Base-by-base conservation (phyloP, 129 eudicot species). In the Flaveria robusta region DNA sequence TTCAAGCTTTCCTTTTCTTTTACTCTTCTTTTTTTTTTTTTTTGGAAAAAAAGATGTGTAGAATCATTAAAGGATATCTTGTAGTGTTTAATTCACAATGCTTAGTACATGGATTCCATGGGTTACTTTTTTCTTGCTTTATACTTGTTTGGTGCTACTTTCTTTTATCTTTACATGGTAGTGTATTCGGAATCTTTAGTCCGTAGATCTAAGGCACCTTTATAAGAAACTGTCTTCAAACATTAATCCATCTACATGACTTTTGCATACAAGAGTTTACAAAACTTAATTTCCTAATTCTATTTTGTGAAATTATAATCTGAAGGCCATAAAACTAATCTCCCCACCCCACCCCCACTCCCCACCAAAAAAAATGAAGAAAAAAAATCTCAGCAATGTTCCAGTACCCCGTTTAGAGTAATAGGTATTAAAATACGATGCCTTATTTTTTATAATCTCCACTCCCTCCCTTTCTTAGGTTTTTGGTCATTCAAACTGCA, bases 81-180 rank as follows among this genome's bases (percentile, higher is more conserved):
- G n/a, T 74, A 43, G 78, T 60, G 43, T 23, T 60, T 60, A 15
- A 42, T 74, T 60, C 70, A 24, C 70, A 42, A 59, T 43, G 42
- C 70, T 43, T 63, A 74, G 18, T 42, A 59, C 51, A 74, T 42
- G 78, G 46, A 3, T 74, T 19, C 45, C 52, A 26, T 26, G 27
- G 26, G 43, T 60, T 74, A 23, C 70, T 59, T 72, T 39, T 55
- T 70, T 16, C n/a, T 73, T 73, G 16, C 68, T 56, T 74, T 41
- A 74, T 55, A 73, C 26, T 43, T 73, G 68, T 56, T 58, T 73
- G 70, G 23, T 26, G 70, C 56, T 60, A 47, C 78, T 42, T 62
- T 43, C 56, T 26, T 49, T 34, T 29, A 29, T 72, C 51, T 72
- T 72, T 52, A 72, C 34, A n/a, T 52, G 50, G 50, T 34, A 52